Conservation (phyloP, 2,329 filamentous ascomycete genomes). For the Apiospora hydei region DNA sequence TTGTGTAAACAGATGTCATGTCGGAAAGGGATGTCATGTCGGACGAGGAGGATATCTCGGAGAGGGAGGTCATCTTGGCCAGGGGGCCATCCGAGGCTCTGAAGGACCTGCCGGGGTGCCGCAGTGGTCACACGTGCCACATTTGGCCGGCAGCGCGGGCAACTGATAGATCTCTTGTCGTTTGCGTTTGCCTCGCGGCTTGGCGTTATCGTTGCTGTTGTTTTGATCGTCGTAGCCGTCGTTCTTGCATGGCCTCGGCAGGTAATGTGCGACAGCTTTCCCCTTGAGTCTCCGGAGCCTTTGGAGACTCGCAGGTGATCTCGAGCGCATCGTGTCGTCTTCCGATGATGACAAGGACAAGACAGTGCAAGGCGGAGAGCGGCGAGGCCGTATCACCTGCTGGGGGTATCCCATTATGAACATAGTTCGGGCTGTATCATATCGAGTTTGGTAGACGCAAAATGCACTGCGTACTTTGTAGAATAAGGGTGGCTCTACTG, state of each 20-base stretch:
- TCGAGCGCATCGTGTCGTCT: neutral
- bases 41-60: too few species aligned
- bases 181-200: neutral
- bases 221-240: neutral
- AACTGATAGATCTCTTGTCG: neutral
- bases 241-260: neutral
- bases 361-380: too few species aligned
- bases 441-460: neutral
- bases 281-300: neutral
- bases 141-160: neutral
- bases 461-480: neutral
- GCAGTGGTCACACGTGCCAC: neutral
- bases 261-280: neutral
- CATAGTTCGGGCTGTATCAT: neutral
- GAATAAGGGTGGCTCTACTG: neutral
- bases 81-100: neutral
- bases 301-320: neutral
- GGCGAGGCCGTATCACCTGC: neutral
- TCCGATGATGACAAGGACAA: too few species aligned
- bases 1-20: too few species aligned
- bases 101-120: neutral
- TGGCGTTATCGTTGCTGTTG: neutral
- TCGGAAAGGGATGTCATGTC: too few species aligned
- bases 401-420: neutral
- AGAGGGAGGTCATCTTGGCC: too few species aligned